Conservation (phyloP, 805 yeast species). For the Lipomyces spencermartinsiae region DNA sequence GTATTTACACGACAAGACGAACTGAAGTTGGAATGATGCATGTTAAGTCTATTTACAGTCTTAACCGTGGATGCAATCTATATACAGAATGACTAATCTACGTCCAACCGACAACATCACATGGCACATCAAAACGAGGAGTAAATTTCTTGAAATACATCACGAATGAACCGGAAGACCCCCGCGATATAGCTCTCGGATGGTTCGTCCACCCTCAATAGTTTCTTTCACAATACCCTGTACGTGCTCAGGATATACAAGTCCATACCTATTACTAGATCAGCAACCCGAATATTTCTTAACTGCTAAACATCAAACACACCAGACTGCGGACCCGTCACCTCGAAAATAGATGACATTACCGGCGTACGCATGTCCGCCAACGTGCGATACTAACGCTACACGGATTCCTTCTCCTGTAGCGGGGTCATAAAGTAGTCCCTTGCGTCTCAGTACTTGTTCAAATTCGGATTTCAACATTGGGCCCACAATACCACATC, state of each 20-base stretch:
- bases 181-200: constrained; percentile 58
- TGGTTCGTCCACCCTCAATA: constrained; percentile 55
- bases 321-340: constrained; percentile 48
- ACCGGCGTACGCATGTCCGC: constrained; percentile 89
- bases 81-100: too few species aligned
- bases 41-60: not conserved
- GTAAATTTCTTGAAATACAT: not conserved
- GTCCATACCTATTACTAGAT: constrained; percentile 70
- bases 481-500: constrained; percentile 77
- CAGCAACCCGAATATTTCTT: not conserved
- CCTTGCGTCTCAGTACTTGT: constrained; percentile 49
- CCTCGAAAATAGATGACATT: constrained; percentile 65
- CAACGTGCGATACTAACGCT: constrained; percentile 75
- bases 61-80: not conserved
- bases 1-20: not conserved
- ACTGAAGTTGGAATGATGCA: not conserved
- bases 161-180: constrained; percentile 7
- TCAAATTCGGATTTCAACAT: constrained; percentile 58
- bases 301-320: not conserved
- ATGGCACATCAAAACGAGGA: not conserved
- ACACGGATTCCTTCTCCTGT: constrained; percentile 40
- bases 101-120: not conserved
- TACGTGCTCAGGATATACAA: constrained; percentile 69
- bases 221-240: constrained; percentile 68
- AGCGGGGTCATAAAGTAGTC: constrained; percentile 43